These are phyloP conservation scores for Sordariomycetes sp. DNA, from an alignment of 2,329 filamentous ascomycete species.

Conservation along the genomic window DNA sequence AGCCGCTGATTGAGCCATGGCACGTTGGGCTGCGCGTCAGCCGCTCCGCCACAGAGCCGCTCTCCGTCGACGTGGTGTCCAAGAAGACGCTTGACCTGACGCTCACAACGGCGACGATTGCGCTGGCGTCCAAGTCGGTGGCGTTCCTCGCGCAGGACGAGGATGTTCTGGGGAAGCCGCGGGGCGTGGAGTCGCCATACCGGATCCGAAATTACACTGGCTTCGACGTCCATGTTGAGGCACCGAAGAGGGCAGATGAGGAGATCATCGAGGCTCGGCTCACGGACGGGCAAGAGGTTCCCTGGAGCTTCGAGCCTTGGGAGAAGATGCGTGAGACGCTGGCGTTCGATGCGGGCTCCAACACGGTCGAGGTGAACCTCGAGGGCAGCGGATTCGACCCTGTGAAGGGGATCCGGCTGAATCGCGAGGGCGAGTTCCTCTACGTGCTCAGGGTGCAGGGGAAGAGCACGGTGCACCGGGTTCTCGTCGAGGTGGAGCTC, in stretches of 20 bases:
- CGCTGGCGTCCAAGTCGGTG: constrained; percentile 82
- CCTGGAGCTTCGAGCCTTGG: constrained; percentile 96
- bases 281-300: constrained; percentile 77
- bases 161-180: constrained; percentile 84
- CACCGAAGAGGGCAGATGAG: neutral
- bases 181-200: constrained; percentile 84
- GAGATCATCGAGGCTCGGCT: constrained; percentile 58
- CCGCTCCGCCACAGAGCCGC: constrained; percentile 43
- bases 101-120: constrained; percentile 85
- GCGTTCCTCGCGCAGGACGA: constrained; percentile 72
- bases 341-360: constrained; percentile 67
- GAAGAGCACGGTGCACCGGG: constrained; percentile 71
- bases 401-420: constrained; percentile 77
- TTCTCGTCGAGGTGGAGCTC: constrained; percentile 83
- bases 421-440: constrained; percentile 84
- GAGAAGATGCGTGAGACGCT: constrained; percentile 92
- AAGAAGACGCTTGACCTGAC: constrained; percentile 87
- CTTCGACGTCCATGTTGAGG: constrained; percentile 62
- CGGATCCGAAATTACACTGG: constrained; percentile 91
- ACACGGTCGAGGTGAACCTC: constrained; percentile 68
- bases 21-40: constrained; percentile 82
- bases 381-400: constrained; percentile 91
- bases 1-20: constrained; percentile 93
- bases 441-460: constrained; percentile 83
- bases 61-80: constrained; percentile 78